These are phyloP conservation scores for Globisporangium viniferum DNA, from an alignment of 352 stramenopile genomes.

Conservation along the genomic window DNA sequence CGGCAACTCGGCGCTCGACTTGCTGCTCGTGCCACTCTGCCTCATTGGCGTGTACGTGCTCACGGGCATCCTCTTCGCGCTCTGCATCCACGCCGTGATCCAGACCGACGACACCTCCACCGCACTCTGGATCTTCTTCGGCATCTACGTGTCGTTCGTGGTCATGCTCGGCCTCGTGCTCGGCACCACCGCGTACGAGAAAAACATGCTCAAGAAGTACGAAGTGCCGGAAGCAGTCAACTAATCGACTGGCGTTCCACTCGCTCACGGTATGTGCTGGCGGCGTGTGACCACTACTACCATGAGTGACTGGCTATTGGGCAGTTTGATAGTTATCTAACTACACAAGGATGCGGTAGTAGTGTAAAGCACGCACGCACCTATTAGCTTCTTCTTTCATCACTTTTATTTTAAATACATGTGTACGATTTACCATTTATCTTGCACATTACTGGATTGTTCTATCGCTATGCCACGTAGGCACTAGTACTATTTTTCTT, in stretches of 20 bases:
- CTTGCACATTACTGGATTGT: not conserved
- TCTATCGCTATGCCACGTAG: not conserved
- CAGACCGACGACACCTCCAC: constrained; percentile 74
- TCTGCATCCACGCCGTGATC: constrained; percentile 67
- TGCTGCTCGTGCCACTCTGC: constrained; percentile 67
- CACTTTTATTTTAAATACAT: constrained; percentile 10
- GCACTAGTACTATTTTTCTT: no score
- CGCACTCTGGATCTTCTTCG: constrained; percentile 82
- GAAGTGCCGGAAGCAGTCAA: constrained; percentile 29
- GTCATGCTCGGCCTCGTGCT: constrained; percentile 64
- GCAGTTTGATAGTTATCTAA: not conserved
- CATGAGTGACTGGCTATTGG: not conserved
- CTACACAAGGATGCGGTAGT: not conserved
- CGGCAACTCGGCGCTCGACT: constrained; percentile 68
- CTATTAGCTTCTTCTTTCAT: not conserved
- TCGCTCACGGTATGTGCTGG: not conserved
- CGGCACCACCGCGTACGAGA: constrained; percentile 59
- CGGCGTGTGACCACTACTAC: not conserved
- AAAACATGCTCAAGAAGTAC: constrained; percentile 49
- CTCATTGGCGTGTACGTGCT: constrained; percentile 59
- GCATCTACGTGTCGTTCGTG: constrained; percentile 62
- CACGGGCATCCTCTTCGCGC: constrained; percentile 63
- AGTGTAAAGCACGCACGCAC: not conserved
- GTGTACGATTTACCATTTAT: constrained; percentile 11
- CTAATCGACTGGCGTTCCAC: not conserved